Percentiles rank a stretch among this genome's conserved stretches.
These are phyloP conservation scores for Beauveria brongniartii DNA, from an alignment of 2,329 filamentous ascomycete genomes.

Conservation along the genomic window DNA sequence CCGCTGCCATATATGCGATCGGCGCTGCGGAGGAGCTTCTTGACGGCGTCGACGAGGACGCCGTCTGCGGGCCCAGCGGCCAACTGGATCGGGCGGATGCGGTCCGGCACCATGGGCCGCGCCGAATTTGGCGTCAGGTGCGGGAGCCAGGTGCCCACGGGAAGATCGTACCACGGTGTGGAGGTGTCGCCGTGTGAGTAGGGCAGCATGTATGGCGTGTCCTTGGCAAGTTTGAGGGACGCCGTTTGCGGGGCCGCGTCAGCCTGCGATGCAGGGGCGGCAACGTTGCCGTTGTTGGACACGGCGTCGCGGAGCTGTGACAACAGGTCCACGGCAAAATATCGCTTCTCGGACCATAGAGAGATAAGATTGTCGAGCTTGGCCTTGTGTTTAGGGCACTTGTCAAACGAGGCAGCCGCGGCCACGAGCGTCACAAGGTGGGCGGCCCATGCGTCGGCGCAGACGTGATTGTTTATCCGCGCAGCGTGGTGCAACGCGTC, in stretches of 20 bases:
- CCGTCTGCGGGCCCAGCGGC: constrained; percentile 59
- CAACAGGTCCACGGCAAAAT: constrained; percentile 49
- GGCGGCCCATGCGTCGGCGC: constrained; percentile 50
- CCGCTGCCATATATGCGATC: constrained; percentile 56
- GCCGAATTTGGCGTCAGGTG: constrained; percentile 70
- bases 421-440: constrained; percentile 55
- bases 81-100: constrained; percentile 65
- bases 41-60: constrained; percentile 58
- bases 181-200: constrained; percentile 67
- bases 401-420: constrained; percentile 47
- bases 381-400: constrained; percentile 55
- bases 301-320: constrained; percentile 52
- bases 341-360: constrained; percentile 61
- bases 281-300: constrained; percentile 20
- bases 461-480: constrained; percentile 39
- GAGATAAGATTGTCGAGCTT: constrained; percentile 58
- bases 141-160: constrained; percentile 72
- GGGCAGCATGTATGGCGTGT: constrained; percentile 63
- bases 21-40: constrained; percentile 60
- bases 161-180: constrained; percentile 72
- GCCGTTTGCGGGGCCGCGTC: constrained; percentile 15
- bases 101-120: constrained; percentile 61
- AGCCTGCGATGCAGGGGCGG: background rate
- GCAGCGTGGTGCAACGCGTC: constrained; percentile 67
- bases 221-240: constrained; percentile 36